Evolutionary conservation across 2,329 filamentous ascomycete species (phyloP), one percentile per base, ranked within the genome.

Genomic region (Dendrostoma leiphaemia): DNA sequence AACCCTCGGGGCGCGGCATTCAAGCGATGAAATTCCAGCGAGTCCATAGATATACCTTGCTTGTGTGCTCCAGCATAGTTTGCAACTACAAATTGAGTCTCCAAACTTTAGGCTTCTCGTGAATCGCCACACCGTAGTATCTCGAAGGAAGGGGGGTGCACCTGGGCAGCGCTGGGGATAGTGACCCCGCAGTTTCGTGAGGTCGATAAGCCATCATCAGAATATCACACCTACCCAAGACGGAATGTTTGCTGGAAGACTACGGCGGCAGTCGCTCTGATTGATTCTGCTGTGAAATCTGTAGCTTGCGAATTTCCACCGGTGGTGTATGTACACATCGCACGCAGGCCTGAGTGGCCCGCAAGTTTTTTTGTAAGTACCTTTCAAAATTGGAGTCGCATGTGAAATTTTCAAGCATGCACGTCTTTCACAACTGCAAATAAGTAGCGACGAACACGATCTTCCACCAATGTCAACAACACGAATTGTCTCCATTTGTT

Each of bases 331-430:
- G 48, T 44, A 19, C n/a, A 37, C 28, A 19, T 48, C 24, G 38
- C 28, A 41, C 28, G 23, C 37, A 45, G 53, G 53, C 53, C 10
- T 35, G n/a, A n/a, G n/a, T n/a, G 53, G 37, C 53, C 48, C 53
- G 53, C 48, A 51, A n/a, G 49, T 51, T 34, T 54, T 51, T 38
- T 41, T 32, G 15, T 37, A 6, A 15, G 6, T 12, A 21, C 17
- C 40, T 13, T 54, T 34, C 50, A 54, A 48, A 56, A 53, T 50
- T 53, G 48, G 53, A 44, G 51, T 47, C 44, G 48, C 51, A 58
- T 32, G 31, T 55, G 35, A 55, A 51, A 55, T 55, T 54, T 55
- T 55, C 48, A 38, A 38, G 47, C 31, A 38, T 44, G 47, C 31
- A 31, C 50, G 45, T 31, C 26, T 21, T 29, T 32, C 35, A 15